Evolutionary conservation across 257 asterid genomes (phyloP).

Genomic region (Gentiana dahurica): DNA sequence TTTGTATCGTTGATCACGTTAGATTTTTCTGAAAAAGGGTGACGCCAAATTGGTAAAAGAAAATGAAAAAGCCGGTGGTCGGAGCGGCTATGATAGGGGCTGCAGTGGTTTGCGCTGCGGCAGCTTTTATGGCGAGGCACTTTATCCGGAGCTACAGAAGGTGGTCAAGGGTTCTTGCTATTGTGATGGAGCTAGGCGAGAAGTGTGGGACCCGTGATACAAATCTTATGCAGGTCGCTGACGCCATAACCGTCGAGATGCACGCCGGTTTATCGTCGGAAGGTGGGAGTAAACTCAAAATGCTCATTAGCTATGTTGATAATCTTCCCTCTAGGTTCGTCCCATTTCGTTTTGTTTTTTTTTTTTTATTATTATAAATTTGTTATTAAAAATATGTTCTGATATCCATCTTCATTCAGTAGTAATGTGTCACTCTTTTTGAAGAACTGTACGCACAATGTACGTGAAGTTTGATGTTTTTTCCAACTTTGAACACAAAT

Average conservation of each 20-base stretch:
- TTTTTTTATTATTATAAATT: background rate
- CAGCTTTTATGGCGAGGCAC: conserved; percentile 55
- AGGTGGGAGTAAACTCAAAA: conserved; percentile 83
- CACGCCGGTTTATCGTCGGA: conserved; percentile 83
- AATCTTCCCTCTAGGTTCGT: conserved; percentile 56
- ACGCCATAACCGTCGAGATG: conserved; percentile 83
- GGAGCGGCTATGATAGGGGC: conserved; percentile 70
- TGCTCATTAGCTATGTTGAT: conserved; percentile 75
- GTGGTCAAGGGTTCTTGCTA: conserved; percentile 49
- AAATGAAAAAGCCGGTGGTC: conserved; percentile 54
- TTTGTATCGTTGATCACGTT: too few relatives aligned
- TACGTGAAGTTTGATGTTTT: too few relatives aligned
- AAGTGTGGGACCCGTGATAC: conserved; percentile 63
- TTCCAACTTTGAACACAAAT: too few relatives aligned
- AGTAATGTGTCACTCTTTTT: too few relatives aligned
- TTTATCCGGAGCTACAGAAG: conserved; percentile 48
- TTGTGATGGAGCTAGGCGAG: conserved; percentile 62
- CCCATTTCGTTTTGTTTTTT: background rate
- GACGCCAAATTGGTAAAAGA: background rate
- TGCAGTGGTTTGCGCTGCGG: conserved; percentile 56
- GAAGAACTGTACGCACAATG: too few relatives aligned
- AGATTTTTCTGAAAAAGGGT: too few relatives aligned
- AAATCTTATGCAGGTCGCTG: conserved; percentile 56
- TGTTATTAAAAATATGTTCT: background rate
- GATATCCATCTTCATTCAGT: background rate